These are phyloP conservation scores for Calonectria naviculata DNA, from an alignment of 2,329 filamentous ascomycete genomes.

Conservation along the genomic window DNA sequence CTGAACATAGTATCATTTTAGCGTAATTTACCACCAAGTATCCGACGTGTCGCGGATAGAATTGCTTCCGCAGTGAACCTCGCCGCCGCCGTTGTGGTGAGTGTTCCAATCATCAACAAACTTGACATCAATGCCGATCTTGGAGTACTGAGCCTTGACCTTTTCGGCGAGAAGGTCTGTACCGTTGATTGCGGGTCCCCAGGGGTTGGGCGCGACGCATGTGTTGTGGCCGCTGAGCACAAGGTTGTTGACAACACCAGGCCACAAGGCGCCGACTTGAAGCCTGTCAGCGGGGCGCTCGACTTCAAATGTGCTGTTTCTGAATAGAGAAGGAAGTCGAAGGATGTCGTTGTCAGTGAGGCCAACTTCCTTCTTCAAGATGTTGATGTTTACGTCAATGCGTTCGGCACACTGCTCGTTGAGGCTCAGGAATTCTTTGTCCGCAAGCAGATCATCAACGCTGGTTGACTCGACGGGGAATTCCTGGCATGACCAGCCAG, in stretches of 20 bases:
- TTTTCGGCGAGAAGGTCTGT: background rate
- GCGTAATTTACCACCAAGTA: background rate
- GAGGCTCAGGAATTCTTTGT: background rate
- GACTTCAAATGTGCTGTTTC: background rate
- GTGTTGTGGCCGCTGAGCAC: background rate
- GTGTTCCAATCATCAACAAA: background rate
- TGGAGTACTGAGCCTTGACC: background rate
- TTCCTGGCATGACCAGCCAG: background rate
- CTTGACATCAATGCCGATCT: background rate
- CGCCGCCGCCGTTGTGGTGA: background rate
- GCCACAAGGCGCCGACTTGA: background rate
- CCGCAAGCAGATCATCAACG: background rate
- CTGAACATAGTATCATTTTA: background rate
- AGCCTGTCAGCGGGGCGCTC: background rate
- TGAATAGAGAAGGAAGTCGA: background rate
- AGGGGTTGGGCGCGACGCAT: background rate
- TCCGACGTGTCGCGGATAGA: background rate
- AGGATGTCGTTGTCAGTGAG: background rate
- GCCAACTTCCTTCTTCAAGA: background rate
- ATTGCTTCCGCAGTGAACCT: background rate
- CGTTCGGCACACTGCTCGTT: background rate
- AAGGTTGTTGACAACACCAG: background rate
- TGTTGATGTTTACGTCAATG: background rate
- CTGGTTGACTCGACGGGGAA: background rate
- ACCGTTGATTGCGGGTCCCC: background rate